Evolutionary conservation across 75 land plant species (phyloP).

Genomic region (Larix kaempferi): DNA sequence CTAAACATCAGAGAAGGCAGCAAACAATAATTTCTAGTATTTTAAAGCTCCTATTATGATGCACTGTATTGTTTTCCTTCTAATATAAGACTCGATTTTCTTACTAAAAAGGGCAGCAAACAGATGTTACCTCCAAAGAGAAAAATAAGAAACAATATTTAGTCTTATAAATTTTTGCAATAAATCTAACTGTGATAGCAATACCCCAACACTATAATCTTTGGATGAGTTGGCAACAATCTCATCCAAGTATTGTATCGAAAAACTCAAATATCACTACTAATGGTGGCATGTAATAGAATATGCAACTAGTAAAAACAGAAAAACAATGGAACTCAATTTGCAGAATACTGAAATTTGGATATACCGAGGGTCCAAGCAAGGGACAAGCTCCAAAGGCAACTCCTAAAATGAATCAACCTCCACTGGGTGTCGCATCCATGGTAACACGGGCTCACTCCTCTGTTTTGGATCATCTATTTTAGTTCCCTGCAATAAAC

Average conservation of each 20-base stretch:
- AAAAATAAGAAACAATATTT: too few species aligned
- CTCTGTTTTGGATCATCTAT: constrained; percentile 11
- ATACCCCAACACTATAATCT: background rate
- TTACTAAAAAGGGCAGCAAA: too few species aligned
- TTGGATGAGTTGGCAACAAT: background rate
- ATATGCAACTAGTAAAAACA: background rate
- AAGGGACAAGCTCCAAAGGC: constrained; percentile 51
- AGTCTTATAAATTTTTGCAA: background rate
- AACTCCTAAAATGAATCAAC: constrained; percentile 36
- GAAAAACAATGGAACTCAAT: background rate
- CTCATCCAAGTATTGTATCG: background rate
- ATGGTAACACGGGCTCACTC: constrained; percentile 57
- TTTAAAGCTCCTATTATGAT: too few species aligned
- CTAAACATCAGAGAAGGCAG: too few species aligned
- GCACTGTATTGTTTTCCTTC: too few species aligned
- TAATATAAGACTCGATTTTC: too few species aligned
- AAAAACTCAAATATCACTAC: background rate
- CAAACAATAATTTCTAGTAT: too few species aligned
- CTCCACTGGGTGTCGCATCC: constrained; percentile 84
- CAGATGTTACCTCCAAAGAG: too few species aligned
- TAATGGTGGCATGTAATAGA: background rate
- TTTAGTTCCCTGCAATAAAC: constrained; percentile 1
- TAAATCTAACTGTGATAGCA: background rate
- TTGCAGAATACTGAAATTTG: background rate
- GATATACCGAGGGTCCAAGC: constrained; percentile 59